Evolutionary conservation across 202 grass and related monocot species (phyloP).

Genomic region (Panicum virgatum): DNA sequence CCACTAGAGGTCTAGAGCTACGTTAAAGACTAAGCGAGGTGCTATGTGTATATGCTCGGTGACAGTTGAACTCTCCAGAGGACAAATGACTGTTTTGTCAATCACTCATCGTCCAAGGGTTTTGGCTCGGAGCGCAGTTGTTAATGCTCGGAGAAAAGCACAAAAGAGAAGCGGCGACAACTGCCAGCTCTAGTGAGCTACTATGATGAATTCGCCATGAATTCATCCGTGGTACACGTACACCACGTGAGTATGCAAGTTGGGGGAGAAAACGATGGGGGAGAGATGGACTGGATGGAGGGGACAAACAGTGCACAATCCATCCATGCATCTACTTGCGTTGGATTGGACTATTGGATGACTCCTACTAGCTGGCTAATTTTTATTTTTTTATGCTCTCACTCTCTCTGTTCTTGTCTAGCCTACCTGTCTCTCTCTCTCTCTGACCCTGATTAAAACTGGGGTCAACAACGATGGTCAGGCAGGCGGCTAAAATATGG

Average conservation of each 20-base stretch:
- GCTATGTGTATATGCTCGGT: neutral
- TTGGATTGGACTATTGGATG: neutral
- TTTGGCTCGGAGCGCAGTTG: neutral
- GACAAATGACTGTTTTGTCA: neutral
- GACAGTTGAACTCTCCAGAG: neutral
- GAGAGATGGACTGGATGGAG: neutral
- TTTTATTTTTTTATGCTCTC: neutral
- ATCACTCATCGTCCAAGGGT: neutral
- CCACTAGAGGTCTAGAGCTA: neutral
- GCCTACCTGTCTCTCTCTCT: no score
- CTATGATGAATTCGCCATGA: neutral
- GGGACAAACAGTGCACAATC: neutral
- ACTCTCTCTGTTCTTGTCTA: neutral
- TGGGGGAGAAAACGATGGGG: neutral
- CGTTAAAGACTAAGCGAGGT: neutral
- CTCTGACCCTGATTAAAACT: neutral
- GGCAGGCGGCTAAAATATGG: neutral
- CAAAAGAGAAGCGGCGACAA: neutral
- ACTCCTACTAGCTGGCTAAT: no score
- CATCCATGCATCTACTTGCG: constrained; percentile 7
- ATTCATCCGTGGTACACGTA: neutral
- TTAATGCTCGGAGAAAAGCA: constrained; percentile 6
- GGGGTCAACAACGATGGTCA: constrained; percentile 1
- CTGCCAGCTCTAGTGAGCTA: neutral
- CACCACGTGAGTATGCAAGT: constrained; percentile 25